A percentile compares a stretch with the other conserved stretches of the same genome.
Evolutionary conservation across 2,329 filamentous ascomycete genomes (phyloP).

Genomic region (Ustulina deusta): DNA sequence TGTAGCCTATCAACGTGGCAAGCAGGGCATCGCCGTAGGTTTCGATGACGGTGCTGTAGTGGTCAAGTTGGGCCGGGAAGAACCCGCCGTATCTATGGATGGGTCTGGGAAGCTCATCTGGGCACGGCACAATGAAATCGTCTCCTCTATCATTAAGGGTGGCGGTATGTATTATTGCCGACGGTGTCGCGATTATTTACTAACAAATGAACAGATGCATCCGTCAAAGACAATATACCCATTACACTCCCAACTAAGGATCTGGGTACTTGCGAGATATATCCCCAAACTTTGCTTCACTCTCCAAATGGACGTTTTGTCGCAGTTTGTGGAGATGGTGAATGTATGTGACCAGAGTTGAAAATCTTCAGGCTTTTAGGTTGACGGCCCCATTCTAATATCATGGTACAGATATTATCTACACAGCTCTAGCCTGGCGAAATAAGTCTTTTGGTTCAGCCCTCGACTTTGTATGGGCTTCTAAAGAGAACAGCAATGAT

Average conservation of each 20-base stretch:
- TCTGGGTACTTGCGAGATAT: constrained; percentile 94
- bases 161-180: constrained; percentile 63
- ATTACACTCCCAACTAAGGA: constrained; percentile 92
- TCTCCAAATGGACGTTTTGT: constrained; percentile 96
- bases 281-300: constrained; percentile 92
- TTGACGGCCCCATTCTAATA: constrained; percentile 7
- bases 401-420: constrained; percentile 78
- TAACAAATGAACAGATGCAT: constrained; percentile 68
- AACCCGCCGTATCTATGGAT: constrained; percentile 98
- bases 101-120: constrained; percentile 94
- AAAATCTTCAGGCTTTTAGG: not conserved
- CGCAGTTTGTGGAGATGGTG: constrained; percentile 86
- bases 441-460: constrained; percentile 98
- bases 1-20: constrained; percentile 93
- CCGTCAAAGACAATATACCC: constrained; percentile 87
- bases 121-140: constrained; percentile 94
- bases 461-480: constrained; percentile 95
- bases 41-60: constrained; percentile 98
- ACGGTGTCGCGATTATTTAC: constrained; percentile 42
- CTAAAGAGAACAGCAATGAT: constrained; percentile 97
- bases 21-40: constrained; percentile 93
- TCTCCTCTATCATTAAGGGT: constrained; percentile 94
- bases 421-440: constrained; percentile 94
- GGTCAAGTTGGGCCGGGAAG: constrained; percentile 96
- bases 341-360: constrained; percentile 62